Percentiles rank a stretch among this genome's conserved stretches.
These are phyloP conservation scores for Wickerhamiella vanderwaltii DNA, from an alignment of 805 yeast species.

Conservation along the genomic window DNA sequence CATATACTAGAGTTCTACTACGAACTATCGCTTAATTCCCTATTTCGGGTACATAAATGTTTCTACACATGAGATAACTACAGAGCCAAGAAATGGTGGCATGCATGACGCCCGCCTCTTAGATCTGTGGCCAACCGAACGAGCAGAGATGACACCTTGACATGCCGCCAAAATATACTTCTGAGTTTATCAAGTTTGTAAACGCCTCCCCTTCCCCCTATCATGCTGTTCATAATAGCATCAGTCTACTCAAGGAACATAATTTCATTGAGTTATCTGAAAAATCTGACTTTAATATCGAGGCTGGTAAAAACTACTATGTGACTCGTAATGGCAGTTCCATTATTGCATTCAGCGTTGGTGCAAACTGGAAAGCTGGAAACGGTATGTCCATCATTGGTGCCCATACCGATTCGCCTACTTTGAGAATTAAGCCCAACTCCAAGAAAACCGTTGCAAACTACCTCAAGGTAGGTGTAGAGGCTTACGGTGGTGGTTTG, in stretches of 20 bases:
- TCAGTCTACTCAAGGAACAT: conserved; percentile 38
- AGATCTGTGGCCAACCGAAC: background rate
- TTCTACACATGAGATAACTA: too few relatives aligned
- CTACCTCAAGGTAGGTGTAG: conserved; percentile 82
- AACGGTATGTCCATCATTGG: conserved; percentile 82
- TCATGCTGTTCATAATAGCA: conserved; percentile 69
- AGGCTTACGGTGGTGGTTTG: conserved; percentile 88
- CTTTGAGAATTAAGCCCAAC: conserved; percentile 78
- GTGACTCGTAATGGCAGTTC: conserved; percentile 88
- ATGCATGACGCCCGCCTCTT: conserved; percentile 1
- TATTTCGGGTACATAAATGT: too few relatives aligned
- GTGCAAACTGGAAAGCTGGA: conserved; percentile 59
- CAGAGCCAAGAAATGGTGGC: conserved; percentile 8
- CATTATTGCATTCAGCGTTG: conserved; percentile 75
- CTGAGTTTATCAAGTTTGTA: conserved; percentile 61
- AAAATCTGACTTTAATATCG: conserved; percentile 51
- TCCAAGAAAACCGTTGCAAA: conserved; percentile 57
- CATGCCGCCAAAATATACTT: conserved; percentile 10
- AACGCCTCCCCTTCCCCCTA: conserved; percentile 88
- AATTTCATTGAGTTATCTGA: conserved; percentile 71
- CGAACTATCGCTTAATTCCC: too few relatives aligned
- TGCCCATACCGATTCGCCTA: conserved; percentile 93
- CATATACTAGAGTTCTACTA: too few relatives aligned
- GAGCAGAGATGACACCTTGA: too few relatives aligned
- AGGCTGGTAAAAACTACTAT: conserved; percentile 54